Evolutionary conservation across 1,139 yeast species (phyloP).

Genomic region (Barnettozyma hawaiiensis): DNA sequence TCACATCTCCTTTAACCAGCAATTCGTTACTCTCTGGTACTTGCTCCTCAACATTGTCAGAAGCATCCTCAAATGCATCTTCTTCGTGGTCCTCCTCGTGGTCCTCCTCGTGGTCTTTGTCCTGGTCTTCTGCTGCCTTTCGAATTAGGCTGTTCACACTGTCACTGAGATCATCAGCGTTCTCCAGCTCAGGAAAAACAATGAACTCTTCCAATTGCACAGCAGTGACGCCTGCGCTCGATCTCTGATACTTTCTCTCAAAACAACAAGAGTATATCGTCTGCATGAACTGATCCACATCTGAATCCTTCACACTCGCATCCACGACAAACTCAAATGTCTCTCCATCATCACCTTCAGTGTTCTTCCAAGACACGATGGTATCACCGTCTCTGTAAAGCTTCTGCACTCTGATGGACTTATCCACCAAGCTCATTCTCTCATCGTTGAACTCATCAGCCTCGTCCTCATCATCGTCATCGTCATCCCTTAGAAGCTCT

Average conservation of each 20-base stretch:
- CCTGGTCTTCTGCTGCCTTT: constrained; percentile 1
- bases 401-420: constrained; percentile 48
- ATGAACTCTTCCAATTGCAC: constrained; percentile 54
- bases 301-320: constrained; percentile 47
- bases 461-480: constrained; percentile 48
- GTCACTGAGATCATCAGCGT: constrained; percentile 7
- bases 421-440: constrained; percentile 57
- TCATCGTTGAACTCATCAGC: constrained; percentile 42
- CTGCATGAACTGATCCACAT: constrained; percentile 60
- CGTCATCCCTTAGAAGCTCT: constrained; percentile 48
- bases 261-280: constrained; percentile 65
- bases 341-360: constrained; percentile 85
- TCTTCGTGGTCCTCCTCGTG: constrained; percentile 9
- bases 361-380: constrained; percentile 74
- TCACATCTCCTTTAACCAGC: constrained; percentile 18
- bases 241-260: constrained; percentile 63
- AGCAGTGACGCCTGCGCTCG: constrained; percentile 43
- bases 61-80: constrained; percentile 25
- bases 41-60: constrained; percentile 15
- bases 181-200: constrained; percentile 29
- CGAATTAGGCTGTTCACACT: constrained; percentile 7
- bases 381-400: constrained; percentile 39
- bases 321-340: constrained; percentile 75
- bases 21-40: neutral
- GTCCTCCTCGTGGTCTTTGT: constrained; percentile 15